Conservation (phyloP, 306 rosid species). For the Dalbergia oliveri region DNA sequence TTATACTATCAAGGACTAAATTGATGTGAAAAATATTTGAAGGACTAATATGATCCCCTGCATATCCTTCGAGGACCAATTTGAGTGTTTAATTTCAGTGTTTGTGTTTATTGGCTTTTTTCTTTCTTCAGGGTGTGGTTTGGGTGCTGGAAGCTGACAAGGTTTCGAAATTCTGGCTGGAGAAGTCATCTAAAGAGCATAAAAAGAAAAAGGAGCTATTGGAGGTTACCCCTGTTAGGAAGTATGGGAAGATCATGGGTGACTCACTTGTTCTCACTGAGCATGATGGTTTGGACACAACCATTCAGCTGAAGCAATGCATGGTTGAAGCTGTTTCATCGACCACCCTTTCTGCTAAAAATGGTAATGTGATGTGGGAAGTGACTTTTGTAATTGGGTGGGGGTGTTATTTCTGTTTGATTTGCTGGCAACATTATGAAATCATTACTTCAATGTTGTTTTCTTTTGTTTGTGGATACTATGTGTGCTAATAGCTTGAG, state of each 20-base stretch:
- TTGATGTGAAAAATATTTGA: neutral
- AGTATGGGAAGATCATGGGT: conserved; percentile 66
- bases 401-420: conserved; percentile 29
- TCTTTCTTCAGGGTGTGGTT: conserved; percentile 72
- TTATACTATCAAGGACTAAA: neutral
- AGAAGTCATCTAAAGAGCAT: conserved; percentile 60
- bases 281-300: conserved; percentile 60
- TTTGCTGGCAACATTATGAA: neutral
- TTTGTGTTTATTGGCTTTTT: conserved; percentile 37
- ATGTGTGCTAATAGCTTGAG: neutral
- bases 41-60: neutral
- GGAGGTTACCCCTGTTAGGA: conserved; percentile 75
- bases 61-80: neutral
- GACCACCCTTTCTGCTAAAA: conserved; percentile 70
- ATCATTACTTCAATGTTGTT: conserved; percentile 11
- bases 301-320: conserved; percentile 69
- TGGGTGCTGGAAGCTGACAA: conserved; percentile 85
- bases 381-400: conserved; percentile 33
- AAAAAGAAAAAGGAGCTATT: conserved; percentile 67
- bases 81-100: neutral
- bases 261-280: conserved; percentile 66
- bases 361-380: conserved; percentile 64
- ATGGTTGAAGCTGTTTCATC: conserved; percentile 84
- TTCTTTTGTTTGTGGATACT: neutral
- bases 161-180: conserved; percentile 58